Base-by-base conservation (phyloP, 768 basidiomycete species). In the Leccinum truebloodii region DNA sequence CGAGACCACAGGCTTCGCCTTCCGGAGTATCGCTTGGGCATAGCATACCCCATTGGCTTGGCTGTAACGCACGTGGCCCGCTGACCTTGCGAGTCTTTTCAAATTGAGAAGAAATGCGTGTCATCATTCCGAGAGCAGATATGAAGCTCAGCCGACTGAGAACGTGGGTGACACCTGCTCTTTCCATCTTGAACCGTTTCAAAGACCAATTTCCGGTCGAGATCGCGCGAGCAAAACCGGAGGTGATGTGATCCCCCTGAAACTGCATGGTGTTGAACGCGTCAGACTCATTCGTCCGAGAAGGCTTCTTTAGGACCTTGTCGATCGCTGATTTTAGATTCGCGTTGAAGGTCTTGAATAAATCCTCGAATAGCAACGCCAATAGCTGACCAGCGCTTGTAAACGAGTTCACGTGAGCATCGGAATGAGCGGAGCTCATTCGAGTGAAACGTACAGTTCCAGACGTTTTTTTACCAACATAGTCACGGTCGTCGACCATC, bases 81-180 rank as follows among this genome's bases (percentile, higher is more conserved):
- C 94, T 96, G 61, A 99, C 97, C 75, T 99, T 99, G 60, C 97
- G 81, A 22, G 97, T 98, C 83, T 99, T 99, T 76, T 99, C 97
- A 72, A 99, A 99, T 76, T 99, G 97, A 22, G 94, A 96, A 12
- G 92, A 90, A 65, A 99, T 99, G 24, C 97, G 89, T 9, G 97
- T 99, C 97, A 99, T 99, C 97, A 98, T 99, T 16, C 97, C 97
- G 16, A 99, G 81, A 1, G 97, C 97, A 58, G 94, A 92, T 73
- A 99, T 97, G 81, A 96, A 99, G 70, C 90, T 92, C 54, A 99
- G 79, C 46, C 97, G 88, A 69, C 91, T 94, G 26, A 99, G 85
- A 64, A 99, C 97, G 71, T 99, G 97, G 0, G 97, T 99, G 51
- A 99, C 94, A 34, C 97, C 97, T 0, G 97, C 97, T 35, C 97